These are phyloP conservation scores for Aspergillus arachidicola DNA, from an alignment of 2,329 filamentous ascomycete genomes.

Conservation along the genomic window DNA sequence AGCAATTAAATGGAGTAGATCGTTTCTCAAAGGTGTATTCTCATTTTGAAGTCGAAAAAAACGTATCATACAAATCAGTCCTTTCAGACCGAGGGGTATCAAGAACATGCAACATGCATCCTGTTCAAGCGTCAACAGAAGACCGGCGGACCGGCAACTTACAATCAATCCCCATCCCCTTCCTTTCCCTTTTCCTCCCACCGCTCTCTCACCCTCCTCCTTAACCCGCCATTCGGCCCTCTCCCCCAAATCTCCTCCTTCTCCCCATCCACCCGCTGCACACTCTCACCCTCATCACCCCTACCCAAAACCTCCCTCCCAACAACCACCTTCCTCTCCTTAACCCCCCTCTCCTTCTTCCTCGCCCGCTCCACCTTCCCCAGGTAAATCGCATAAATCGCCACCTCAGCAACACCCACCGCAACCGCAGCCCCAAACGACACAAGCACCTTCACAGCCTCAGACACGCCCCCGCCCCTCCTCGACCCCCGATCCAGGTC, in stretches of 20 bases:
- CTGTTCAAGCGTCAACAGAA: constrained; percentile 15
- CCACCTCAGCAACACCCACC: constrained; percentile 51
- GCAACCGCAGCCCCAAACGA: constrained; percentile 43
- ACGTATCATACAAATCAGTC: constrained; percentile 11
- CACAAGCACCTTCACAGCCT: constrained; percentile 43
- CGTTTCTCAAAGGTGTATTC: background rate
- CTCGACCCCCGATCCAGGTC: background rate
- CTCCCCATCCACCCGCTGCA: constrained; percentile 13
- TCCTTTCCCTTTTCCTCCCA: constrained; percentile 34
- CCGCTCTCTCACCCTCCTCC: constrained; percentile 43
- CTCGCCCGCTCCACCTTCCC: constrained; percentile 45
- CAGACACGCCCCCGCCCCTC: constrained; percentile 26
- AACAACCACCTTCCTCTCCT: constrained; percentile 44
- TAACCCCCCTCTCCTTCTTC: constrained; percentile 38
- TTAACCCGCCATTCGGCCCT: constrained; percentile 43
- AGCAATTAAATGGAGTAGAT: background rate
- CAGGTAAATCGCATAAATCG: constrained; percentile 51
- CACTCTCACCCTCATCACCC: background rate
- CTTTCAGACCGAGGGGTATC: constrained; percentile 5
- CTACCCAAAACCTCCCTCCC: constrained; percentile 22
- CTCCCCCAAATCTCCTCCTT: constrained; percentile 46
- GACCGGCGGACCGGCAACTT: constrained; percentile 8
- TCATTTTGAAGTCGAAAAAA: constrained; percentile 1
- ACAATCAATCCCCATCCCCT: constrained; percentile 5
- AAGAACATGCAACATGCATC: background rate